These are phyloP conservation scores for Yarrowia sp. DNA, from an alignment of 805 yeast genomes.

Conservation along the genomic window DNA sequence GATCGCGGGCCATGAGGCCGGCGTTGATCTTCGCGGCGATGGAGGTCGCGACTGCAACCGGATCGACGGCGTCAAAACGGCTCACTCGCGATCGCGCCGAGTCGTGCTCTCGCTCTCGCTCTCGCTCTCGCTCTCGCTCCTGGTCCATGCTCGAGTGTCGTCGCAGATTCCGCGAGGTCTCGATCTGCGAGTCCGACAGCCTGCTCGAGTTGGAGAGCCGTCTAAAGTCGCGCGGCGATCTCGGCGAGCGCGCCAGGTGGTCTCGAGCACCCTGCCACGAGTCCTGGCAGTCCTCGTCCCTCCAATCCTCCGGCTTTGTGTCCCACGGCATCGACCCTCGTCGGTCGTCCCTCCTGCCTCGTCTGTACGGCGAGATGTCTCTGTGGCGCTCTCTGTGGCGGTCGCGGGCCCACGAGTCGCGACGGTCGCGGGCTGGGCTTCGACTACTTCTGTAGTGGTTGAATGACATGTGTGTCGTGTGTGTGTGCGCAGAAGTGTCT, in stretches of 20 bases:
- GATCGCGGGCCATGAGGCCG: constrained; percentile 30
- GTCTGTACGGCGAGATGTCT: background rate
- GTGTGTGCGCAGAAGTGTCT: background rate
- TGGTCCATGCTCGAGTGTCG: background rate
- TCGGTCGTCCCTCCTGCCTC: background rate
- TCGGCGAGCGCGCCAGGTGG: background rate
- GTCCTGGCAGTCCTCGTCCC: background rate
- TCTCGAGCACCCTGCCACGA: background rate
- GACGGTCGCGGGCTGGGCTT: background rate
- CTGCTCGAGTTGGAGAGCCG: background rate
- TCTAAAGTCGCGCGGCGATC: background rate
- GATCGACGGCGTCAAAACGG: constrained; percentile 30
- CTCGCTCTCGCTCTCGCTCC: no score
- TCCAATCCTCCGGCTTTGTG: background rate
- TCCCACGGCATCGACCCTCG: background rate
- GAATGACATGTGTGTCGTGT: background rate
- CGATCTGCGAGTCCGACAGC: background rate
- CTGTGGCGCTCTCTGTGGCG: background rate
- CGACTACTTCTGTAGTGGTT: constrained; percentile 9
- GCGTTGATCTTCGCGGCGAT: constrained; percentile 41
- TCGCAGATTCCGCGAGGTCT: background rate
- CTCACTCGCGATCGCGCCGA: background rate
- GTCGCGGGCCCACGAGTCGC: background rate
- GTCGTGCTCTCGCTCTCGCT: background rate
- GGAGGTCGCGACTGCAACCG: constrained; percentile 37